phyloP scores from a whole-genome alignment of 148 eudicot genomes.

The Mesembryanthemum crystallinum region DNA sequence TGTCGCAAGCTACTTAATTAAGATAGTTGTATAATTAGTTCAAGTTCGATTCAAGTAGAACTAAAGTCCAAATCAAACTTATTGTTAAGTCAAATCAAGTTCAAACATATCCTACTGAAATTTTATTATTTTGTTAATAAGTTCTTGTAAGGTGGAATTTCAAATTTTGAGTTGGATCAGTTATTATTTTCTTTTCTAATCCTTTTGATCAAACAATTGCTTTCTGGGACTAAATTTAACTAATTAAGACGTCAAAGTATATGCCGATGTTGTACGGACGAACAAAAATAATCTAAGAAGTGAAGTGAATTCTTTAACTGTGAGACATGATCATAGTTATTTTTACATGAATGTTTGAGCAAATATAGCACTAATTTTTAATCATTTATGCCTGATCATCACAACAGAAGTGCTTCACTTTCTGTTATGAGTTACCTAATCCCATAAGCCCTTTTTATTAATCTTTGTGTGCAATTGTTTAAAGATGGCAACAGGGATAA shows the following conservation, averaged over 20 bases:
- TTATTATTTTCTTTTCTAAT: background rate
- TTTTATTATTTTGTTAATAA: too few species aligned
- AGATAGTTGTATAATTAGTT: too few species aligned
- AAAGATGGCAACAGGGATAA: slow-evolving; percentile 3
- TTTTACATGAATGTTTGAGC: background rate
- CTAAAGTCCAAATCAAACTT: too few species aligned
- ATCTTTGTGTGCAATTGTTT: background rate
- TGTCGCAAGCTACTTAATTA: too few species aligned
- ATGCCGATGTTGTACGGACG: slow-evolving; percentile 11
- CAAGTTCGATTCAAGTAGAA: too few species aligned
- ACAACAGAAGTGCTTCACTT: background rate
- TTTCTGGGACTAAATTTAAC: background rate
- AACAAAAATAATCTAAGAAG: background rate
- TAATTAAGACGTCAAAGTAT: background rate
- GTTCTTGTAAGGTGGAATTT: too few species aligned
- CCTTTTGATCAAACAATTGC: background rate
- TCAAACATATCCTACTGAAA: too few species aligned
- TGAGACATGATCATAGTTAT: too few species aligned
- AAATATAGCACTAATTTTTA: background rate
- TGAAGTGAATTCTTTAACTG: background rate
- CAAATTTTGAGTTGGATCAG: too few species aligned
- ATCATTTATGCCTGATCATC: background rate
- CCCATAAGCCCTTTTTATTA: background rate
- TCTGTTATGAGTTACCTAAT: background rate
- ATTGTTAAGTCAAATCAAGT: too few species aligned